Evolutionary conservation across 2,329 filamentous ascomycete genomes (phyloP).

Genomic region (Davidsoniella virescens): DNA sequence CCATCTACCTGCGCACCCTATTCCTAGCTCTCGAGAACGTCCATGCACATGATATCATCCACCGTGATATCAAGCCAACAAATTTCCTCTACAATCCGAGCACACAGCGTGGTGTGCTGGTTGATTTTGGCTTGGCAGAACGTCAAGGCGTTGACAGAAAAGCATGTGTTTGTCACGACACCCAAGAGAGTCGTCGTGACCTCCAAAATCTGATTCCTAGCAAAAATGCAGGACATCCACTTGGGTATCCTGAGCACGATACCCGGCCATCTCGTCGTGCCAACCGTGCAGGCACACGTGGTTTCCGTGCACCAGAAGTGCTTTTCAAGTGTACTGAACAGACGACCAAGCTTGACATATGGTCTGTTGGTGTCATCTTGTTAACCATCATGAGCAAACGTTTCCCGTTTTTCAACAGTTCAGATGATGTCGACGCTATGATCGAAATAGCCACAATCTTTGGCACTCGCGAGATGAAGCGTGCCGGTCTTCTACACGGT

Average conservation of each 20-base stretch:
- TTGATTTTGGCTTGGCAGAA: slow-evolving; percentile 98
- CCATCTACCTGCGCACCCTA: slow-evolving; percentile 74
- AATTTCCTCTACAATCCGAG: slow-evolving; percentile 88
- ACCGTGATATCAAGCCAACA: slow-evolving; percentile 93
- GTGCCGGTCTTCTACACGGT: slow-evolving; percentile 68
- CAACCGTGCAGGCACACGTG: slow-evolving; percentile 85
- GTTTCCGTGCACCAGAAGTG: slow-evolving; percentile 91
- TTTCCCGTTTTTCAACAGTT: slow-evolving; percentile 96
- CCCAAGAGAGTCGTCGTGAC: slow-evolving; percentile 43
- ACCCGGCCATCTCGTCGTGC: slow-evolving; percentile 74
- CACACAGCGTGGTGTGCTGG: slow-evolving; percentile 69
- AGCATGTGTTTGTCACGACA: slow-evolving; percentile 66
- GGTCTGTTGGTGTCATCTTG: slow-evolving; percentile 93
- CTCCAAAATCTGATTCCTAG: slow-evolving; percentile 25
- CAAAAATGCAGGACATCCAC: background rate
- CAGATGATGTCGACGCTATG: slow-evolving; percentile 95
- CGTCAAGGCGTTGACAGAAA: slow-evolving; percentile 60
- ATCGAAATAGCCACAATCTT: slow-evolving; percentile 97
- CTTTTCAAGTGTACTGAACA: slow-evolving; percentile 94
- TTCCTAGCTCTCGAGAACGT: slow-evolving; percentile 75
- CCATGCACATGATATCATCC: slow-evolving; percentile 70
- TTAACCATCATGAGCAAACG: slow-evolving; percentile 83
- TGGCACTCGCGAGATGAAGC: slow-evolving; percentile 68
- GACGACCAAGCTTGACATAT: slow-evolving; percentile 86
- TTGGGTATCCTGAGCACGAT: slow-evolving; percentile 68